Base-by-base conservation (phyloP, 768 basidiomycete species). In the Mycena albidolilacea region DNA sequence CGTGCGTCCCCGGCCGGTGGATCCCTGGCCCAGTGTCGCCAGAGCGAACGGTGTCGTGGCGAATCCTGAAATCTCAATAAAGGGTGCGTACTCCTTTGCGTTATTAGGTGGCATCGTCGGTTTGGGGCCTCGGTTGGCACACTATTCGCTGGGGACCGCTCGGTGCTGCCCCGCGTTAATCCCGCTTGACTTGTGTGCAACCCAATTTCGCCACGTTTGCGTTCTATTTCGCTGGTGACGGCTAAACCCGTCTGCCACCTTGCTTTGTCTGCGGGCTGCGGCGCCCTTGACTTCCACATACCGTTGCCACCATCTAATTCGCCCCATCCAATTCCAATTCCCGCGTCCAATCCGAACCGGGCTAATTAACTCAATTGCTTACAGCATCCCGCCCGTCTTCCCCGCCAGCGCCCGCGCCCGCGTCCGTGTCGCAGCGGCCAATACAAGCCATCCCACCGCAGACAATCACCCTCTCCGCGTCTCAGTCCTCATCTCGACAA, bases 11-110 rank as follows among this genome's bases (percentile, higher is more conserved):
- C 61, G 17, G 6, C 60, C 54, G 10, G 54, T 57, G 19, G 69
- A 74, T 52, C 58, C 69, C 11, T 74, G 73, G 73, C 73, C 73
- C 5, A 63, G 69, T 11, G 66, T 74, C 15, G 61, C 50, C 1
- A 63, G 68, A 50, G 63, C 72, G 15, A 73, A 70, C 44, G 66
- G 62, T 48, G 23, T 7, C 39, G 41, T 23, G 58, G 17, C 14
- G 35, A 7, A n/a, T 41, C 19, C 39, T 7, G 41, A 21, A 30
- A 23, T 44, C 30, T n/a, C 50, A 1, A 52, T 50, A 38, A 30
- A 46, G 37, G 54, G 62, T 70, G 54, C 43, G 54, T 70, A 9
- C 35, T 23, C 19, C 35, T 17, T 21, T 50, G 46, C n/a, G 50
- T 21, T 50, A 7, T 50, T 50, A 7, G 7, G 50, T 7, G 50